A percentile compares a stretch with the other conserved stretches of the same genome.
phyloP scores from a whole-genome alignment of 257 asterid species.

The Gentiana macrophylla region DNA sequence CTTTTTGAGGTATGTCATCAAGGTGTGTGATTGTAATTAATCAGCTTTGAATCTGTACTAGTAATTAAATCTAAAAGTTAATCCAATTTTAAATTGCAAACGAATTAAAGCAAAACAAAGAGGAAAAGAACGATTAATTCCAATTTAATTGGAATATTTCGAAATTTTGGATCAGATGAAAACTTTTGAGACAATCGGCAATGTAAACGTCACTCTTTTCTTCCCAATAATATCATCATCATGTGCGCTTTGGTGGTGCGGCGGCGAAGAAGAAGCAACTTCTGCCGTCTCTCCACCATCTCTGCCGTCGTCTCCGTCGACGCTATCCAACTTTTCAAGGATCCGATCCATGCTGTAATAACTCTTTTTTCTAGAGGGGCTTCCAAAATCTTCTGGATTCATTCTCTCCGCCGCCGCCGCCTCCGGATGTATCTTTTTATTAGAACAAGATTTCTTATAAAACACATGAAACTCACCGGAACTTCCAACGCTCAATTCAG shows the following conservation, averaged over 20 bases:
- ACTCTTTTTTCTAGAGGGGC: too few species aligned
- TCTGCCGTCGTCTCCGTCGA: not conserved
- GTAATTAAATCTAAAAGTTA: not conserved
- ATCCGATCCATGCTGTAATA: not conserved
- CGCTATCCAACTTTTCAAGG: not conserved
- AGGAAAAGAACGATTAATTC: not conserved
- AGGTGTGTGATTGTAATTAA: too few species aligned
- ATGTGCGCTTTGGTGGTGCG: conserved; percentile 8
- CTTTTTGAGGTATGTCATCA: too few species aligned
- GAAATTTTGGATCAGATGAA: conserved; percentile 27
- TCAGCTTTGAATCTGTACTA: not conserved
- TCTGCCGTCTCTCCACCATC: conserved; percentile 2
- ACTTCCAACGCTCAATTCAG: not conserved
- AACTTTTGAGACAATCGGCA: conserved; percentile 48
- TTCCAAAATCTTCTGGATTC: not conserved
- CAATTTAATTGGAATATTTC: not conserved
- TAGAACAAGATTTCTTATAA: conserved; percentile 17
- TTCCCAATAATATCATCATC: conserved; percentile 14
- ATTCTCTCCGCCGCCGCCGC: conserved; percentile 22
- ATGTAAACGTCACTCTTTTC: conserved; percentile 52
- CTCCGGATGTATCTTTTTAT: conserved; percentile 33
- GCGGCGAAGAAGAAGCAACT: conserved; percentile 8
- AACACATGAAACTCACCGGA: conserved; percentile 9
- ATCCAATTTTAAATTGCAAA: not conserved
- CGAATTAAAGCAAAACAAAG: not conserved